Conservation (phyloP, 2,329 filamentous ascomycete genomes). For the Apiospora aurea region DNA sequence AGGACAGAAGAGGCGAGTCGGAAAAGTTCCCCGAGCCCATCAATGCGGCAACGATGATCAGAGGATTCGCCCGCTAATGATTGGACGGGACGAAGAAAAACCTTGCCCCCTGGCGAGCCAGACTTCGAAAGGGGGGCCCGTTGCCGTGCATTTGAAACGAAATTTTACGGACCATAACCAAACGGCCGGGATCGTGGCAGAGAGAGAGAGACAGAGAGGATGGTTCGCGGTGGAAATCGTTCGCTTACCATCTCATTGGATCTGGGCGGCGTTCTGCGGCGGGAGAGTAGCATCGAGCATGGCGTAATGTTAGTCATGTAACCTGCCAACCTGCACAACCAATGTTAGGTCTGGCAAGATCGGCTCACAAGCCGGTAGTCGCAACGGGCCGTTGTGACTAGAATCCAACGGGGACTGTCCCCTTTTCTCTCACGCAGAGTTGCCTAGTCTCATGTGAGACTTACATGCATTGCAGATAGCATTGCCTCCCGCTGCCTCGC, state of each 20-base stretch:
- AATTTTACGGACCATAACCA: background rate
- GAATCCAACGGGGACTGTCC: background rate
- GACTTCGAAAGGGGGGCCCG: background rate
- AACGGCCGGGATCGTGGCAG: background rate
- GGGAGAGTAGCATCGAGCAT: background rate
- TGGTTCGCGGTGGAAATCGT: background rate
- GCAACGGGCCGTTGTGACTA: background rate
- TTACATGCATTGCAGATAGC: too few species aligned
- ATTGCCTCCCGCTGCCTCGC: too few species aligned
- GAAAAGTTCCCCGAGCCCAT: background rate
- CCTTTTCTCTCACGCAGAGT: background rate
- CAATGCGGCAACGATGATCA: background rate
- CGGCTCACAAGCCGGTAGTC: background rate
- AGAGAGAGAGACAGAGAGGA: background rate
- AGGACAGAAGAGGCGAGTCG: background rate
- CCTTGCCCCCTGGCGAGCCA: background rate
- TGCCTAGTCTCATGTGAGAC: background rate
- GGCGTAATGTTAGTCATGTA: background rate
- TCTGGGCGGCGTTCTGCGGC: background rate
- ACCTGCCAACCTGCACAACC: background rate
- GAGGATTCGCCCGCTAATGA: background rate
- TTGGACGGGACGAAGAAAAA: background rate
- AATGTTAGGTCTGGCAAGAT: background rate
- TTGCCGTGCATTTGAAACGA: background rate
- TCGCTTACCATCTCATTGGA: background rate